A percentile compares a stretch with the other conserved stretches of the same genome.
Evolutionary conservation across 345 rosid genomes (phyloP).

Genomic region (Corymbia maculata): DNA sequence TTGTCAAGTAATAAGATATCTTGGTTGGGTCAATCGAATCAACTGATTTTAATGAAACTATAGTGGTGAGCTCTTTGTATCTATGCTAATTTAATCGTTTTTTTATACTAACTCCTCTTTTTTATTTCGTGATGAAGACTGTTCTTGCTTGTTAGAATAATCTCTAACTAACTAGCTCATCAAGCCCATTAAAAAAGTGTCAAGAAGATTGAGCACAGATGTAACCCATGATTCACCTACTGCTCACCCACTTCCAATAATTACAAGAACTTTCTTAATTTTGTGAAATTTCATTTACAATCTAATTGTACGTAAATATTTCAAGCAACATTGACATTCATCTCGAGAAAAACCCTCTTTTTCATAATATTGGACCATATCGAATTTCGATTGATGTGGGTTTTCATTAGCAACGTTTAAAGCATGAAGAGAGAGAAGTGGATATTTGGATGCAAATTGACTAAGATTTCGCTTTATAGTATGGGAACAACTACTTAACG

Average conservation of each 20-base stretch:
- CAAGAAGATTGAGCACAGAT: neutral
- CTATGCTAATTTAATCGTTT: neutral
- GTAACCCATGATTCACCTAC: neutral
- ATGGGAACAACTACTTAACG: neutral
- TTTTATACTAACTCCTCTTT: neutral
- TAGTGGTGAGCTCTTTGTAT: neutral
- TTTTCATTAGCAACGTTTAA: neutral
- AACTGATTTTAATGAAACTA: neutral
- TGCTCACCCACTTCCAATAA: neutral
- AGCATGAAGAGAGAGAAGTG: neutral
- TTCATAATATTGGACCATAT: accelerated
- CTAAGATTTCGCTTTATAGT: neutral
- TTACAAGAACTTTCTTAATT: neutral
- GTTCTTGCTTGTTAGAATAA: neutral
- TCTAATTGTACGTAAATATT: neutral
- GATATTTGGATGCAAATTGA: neutral
- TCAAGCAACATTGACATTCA: neutral
- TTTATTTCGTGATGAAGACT: neutral
- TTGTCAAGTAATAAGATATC: accelerated
- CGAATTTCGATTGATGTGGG: neutral
- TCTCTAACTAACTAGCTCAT: neutral
- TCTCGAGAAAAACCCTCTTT: neutral
- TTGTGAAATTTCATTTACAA: neutral
- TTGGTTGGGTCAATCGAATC: accelerated
- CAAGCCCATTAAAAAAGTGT: neutral